phyloP scores from a whole-genome alignment of 225 moss, liverwort and hornwort genomes.

The Marchantia paleacea region DNA sequence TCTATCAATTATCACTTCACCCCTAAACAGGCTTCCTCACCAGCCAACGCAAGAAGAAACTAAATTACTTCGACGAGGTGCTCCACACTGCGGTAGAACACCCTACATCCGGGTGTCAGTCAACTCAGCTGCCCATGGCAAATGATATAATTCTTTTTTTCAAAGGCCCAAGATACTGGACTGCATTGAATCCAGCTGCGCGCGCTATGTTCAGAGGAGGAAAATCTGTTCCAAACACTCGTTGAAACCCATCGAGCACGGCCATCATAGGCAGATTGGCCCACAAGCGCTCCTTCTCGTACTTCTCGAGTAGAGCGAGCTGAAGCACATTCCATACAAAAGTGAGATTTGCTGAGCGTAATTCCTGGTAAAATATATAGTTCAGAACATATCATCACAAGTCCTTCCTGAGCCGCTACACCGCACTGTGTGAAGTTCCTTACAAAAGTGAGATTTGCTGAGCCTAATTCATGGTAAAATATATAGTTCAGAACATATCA shows the following conservation, averaged over 20 bases:
- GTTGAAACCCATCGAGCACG: slow-evolving; percentile 86
- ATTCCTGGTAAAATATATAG: neutral
- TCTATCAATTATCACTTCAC: too few relatives aligned
- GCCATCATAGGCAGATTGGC: slow-evolving; percentile 93
- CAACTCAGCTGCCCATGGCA: slow-evolving; percentile 75
- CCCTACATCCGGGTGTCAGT: too few relatives aligned
- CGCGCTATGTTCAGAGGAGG: slow-evolving; percentile 67
- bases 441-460: too few relatives aligned
- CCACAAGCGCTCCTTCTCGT: slow-evolving; percentile 70
- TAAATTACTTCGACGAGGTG: too few relatives aligned
- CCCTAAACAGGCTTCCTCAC: too few relatives aligned
- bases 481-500: neutral
- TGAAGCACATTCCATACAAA: slow-evolving; percentile 24
- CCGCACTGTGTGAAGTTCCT: too few relatives aligned
- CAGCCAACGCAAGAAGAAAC: too few relatives aligned
- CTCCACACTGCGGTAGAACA: too few relatives aligned
- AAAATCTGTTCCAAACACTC: slow-evolving; percentile 69
- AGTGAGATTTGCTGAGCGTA: neutral
- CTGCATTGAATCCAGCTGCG: too few relatives aligned
- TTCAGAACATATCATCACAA: too few relatives aligned
- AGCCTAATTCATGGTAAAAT: too few relatives aligned
- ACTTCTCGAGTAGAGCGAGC: slow-evolving; percentile 63
- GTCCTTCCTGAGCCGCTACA: too few relatives aligned
- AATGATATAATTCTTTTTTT: slow-evolving; percentile 76
- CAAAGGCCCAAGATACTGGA: slow-evolving; percentile 76